Base-by-base conservation (phyloP, 768 basidiomycete species). In the Tricholoma terreum region DNA sequence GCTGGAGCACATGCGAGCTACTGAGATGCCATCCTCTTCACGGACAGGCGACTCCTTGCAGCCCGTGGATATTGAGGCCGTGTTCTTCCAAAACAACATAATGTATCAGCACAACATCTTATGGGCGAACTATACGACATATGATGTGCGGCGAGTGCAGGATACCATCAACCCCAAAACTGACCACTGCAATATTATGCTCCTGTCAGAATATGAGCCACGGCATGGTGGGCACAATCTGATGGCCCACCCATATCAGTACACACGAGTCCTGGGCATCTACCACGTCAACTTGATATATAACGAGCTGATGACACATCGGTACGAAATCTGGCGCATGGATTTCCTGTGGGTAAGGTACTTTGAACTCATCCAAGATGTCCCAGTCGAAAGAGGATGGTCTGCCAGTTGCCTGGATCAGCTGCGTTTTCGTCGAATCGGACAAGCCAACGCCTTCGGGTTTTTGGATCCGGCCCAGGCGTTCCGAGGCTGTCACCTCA, bases 391-490 rank as follows among this genome's bases (percentile, higher is more conserved):
- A 11, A 22, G 5, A 45, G 30, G 50, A 8, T 33, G 50, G 50
- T 34, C 33, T 11, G 21, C 31, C 15, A 4, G 14, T 38, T 6
- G 9, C 19, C 19, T 52, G 30, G 50, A 52, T 22, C n/a, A 17
- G 9, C 8, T 38, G 36, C 8, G 10, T 6, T 52, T 52, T 38
- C 11, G 10, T 24, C 19, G 17, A 6, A 6, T 52, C 2, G 19
- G 19, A n/a, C 4, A 4, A 36, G 19, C 4, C 2, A 17, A 15
- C 17, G 57, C 61, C 2, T 66, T 66, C 48, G 59, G 59, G 8
- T 66, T 66, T 46, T 15, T 66, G 4, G 58, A 66, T 54, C 65
- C 64, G 1, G 52, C 42, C 5, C 43, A 61, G 22, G 54, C 63
- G 17, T 49, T 65, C 8, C 19, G 60, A 10, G 62, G 33, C 1